These are phyloP conservation scores for Houttuynia cordata DNA, from an alignment of 164 flowering plant genomes.

Conservation along the genomic window DNA sequence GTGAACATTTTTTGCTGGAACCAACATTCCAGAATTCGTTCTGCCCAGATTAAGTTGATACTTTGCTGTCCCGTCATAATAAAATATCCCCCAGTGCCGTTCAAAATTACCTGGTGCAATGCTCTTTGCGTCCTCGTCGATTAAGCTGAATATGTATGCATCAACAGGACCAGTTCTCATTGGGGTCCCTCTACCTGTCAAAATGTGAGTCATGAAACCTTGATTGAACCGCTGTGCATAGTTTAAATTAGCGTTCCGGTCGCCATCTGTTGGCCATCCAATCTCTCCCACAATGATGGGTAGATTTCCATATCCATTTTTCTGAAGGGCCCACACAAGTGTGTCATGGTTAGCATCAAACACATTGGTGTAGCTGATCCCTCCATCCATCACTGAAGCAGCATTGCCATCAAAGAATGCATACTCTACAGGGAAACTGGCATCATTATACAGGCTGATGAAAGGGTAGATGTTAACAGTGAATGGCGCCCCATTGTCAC, in stretches of 20 bases:
- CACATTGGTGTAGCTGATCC: slow-evolving; percentile 49
- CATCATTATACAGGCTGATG: slow-evolving; percentile 63
- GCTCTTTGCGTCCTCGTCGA: slow-evolving; percentile 85
- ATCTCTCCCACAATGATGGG: slow-evolving; percentile 81
- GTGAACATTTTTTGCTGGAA: slow-evolving; percentile 30
- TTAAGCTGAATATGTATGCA: slow-evolving; percentile 72
- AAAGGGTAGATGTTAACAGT: slow-evolving; percentile 88
- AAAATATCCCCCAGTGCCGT: slow-evolving; percentile 82
- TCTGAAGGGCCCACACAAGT: slow-evolving; percentile 65
- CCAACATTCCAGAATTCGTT: slow-evolving; percentile 36
- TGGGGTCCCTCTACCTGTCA: slow-evolving; percentile 73
- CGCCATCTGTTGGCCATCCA: slow-evolving; percentile 97
- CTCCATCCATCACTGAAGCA: slow-evolving; percentile 42
- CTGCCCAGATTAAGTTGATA: slow-evolving; percentile 63
- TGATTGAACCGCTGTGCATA: slow-evolving; percentile 74
- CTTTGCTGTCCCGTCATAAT: slow-evolving; percentile 61
- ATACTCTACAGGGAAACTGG: slow-evolving; percentile 72
- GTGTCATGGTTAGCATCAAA: slow-evolving; percentile 90
- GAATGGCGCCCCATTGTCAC: slow-evolving; percentile 55
- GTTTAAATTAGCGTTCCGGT: slow-evolving; percentile 48
- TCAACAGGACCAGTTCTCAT: slow-evolving; percentile 60
- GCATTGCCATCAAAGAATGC: slow-evolving; percentile 75
- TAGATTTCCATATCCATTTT: slow-evolving; percentile 58
- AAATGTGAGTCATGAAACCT: slow-evolving; percentile 64
- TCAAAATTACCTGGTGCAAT: slow-evolving; percentile 80